These are phyloP conservation scores for Claviceps purpurea DNA, from an alignment of 2,329 filamentous ascomycete genomes.

Conservation along the genomic window DNA sequence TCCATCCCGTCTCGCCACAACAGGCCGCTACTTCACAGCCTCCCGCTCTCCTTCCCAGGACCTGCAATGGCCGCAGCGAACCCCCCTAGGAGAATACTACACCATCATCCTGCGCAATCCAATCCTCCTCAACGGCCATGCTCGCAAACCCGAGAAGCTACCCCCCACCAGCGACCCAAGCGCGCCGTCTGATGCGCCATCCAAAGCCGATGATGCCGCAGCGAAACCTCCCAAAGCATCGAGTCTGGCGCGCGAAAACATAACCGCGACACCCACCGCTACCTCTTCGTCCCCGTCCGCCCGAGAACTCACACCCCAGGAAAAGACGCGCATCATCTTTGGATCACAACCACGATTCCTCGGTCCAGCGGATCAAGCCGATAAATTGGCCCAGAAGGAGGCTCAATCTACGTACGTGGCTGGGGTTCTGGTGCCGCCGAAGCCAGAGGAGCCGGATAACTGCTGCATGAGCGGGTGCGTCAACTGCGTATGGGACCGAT, in stretches of 20 bases:
- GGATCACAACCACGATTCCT: slow-evolving; percentile 64
- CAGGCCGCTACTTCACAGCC: slow-evolving; percentile 17
- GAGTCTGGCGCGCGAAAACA: slow-evolving; percentile 7
- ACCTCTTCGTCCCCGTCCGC: slow-evolving; percentile 12
- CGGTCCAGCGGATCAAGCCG: slow-evolving; percentile 56
- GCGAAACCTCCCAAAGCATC: not conserved
- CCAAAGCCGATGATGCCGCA: not conserved
- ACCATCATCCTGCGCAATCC: slow-evolving; percentile 39
- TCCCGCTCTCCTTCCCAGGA: slow-evolving; percentile 11
- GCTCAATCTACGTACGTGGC: slow-evolving; percentile 53
- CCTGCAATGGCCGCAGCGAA: slow-evolving; percentile 20
- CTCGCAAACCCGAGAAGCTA: slow-evolving; percentile 22
- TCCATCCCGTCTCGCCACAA: slow-evolving; percentile 11
- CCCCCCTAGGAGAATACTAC: slow-evolving; percentile 45
- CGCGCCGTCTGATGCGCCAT: slow-evolving; percentile 6
- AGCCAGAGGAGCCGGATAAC: slow-evolving; percentile 83
- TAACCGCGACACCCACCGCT: slow-evolving; percentile 5
- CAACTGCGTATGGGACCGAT: slow-evolving; percentile 92
- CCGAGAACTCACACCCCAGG: slow-evolving; percentile 27
- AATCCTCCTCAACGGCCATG: slow-evolving; percentile 20
- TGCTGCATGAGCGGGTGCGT: slow-evolving; percentile 99
- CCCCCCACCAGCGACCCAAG: slow-evolving; percentile 24
- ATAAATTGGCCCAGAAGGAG: slow-evolving; percentile 43
- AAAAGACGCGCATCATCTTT: slow-evolving; percentile 59
- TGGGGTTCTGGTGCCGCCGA: slow-evolving; percentile 70